phyloP scores from a whole-genome alignment of 768 basidiomycete genomes.

The Termitomyces sp. region DNA sequence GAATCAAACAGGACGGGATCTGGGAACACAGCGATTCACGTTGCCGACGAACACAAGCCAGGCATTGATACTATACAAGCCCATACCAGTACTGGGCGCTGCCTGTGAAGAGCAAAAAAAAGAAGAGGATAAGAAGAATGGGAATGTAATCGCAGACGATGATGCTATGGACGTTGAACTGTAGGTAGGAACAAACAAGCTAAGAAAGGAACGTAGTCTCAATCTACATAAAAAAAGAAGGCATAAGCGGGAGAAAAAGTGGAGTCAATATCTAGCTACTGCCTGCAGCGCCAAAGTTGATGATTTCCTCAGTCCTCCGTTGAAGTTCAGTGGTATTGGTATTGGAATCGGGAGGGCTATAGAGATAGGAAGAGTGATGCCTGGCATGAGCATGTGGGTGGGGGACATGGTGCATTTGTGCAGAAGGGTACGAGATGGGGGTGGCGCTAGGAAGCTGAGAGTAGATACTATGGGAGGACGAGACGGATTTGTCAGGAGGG shows the following conservation, averaged over 20 bases:
- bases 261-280: conserved; percentile 9
- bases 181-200: conserved; percentile 13
- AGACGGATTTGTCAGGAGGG: conserved; percentile 14
- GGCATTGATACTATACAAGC: conserved; percentile 52
- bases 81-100: conserved; percentile 23
- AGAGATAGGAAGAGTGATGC: conserved; percentile 47
- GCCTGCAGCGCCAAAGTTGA: conserved; percentile 35
- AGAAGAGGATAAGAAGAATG: conserved; percentile 1
- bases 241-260: conserved; percentile 12
- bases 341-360: conserved; percentile 29
- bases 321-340: conserved; percentile 30
- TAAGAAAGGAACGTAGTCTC: not conserved
- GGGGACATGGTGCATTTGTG: conserved; percentile 75
- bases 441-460: conserved; percentile 14
- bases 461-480: conserved; percentile 14
- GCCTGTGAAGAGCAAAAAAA: conserved; percentile 10
- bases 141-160: conserved; percentile 20
- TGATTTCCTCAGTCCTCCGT: conserved; percentile 39
- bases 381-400: conserved; percentile 76
- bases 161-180: conserved; percentile 54
- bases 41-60: conserved; percentile 23
- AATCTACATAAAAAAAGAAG: conserved; percentile 8
- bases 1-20: conserved; percentile 14
- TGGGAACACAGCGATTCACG: conserved; percentile 8
- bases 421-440: conserved; percentile 44